Base-by-base conservation (phyloP, 176 grass and related monocot genomes). In the Carex myosuroides region DNA sequence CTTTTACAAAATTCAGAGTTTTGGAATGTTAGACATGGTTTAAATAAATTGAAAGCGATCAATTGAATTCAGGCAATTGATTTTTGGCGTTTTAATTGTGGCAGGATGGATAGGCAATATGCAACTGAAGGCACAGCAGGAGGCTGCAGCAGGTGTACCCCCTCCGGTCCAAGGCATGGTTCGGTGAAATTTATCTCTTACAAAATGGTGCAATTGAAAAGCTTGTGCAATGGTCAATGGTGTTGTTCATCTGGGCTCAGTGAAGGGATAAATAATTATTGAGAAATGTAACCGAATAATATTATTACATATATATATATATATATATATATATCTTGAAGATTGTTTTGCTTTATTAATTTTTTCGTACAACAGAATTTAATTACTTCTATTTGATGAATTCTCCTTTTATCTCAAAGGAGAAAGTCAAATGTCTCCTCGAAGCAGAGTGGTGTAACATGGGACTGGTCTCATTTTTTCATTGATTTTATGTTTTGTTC, bases 81-180 rank as follows among this genome's bases (percentile, higher is more conserved):
- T 78, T 78, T 57, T 78, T 78, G 5, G 52, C 2, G 24, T 78
- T 56, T 14, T 29, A 18, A 57, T 78, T 81, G 30, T 83, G 22
- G 14, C 62, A 83, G 81, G 81, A 32, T 83, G 62, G 62, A 1
- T 55, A 53, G 81, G 61, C 9, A 83, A 83, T 66, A 68, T 83
- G 62, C n/a, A 83, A 52, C 41, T 68, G 42, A 41, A 68, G 37
- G 58, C 57, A 18, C 81, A 83, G 48, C 46, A 20, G 7, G 16
- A 21, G 26, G 62, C 39, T 16, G 62, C 81, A n/a, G 14, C 44
- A 52, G 11, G 11, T 10, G 81, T 17, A 13, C 61, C 81, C 2
- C 81, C 81, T 68, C 62, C 33, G 0, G 60, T 67, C 41, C 81
- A 83, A 83, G 44, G 41, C 20, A 83, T 83, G 81, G 7, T 22